Evolutionary conservation across 805 yeast species (phyloP), one percentile per base, ranked within the genome.

Genomic region (Debaryomyces tyrocola): DNA sequence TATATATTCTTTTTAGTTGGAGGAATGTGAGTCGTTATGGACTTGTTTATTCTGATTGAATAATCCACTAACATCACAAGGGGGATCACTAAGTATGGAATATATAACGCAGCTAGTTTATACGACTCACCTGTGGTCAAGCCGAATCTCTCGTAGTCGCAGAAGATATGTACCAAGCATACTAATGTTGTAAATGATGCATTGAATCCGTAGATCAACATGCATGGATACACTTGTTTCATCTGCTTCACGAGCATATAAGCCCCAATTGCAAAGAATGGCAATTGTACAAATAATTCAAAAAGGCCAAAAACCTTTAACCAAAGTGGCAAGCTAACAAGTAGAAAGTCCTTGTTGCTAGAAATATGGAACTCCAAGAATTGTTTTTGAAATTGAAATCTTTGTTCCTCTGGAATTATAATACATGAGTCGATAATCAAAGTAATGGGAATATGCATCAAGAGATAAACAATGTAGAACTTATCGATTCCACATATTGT

Each of bases 111-210:
- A 7, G 78, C 46, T 47, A 88, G 66, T 10, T 75, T 77, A 44
- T 52, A 49, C 10, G 66, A 56, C 37, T 82, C 83, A 0, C 33
- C 36, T 0, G 18, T 11, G 2, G 63, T 48, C 41, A 83, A 61
- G 0, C 79, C 80, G 33, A 69, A 51, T 4, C 38, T 44, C 9
- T 69, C 72, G 2, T 71, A 70, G 4, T 69, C 56, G 1, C 54
- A 27, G 15, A 55, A 55, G 12, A 84, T 74, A 54, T 79, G 76
- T n/a, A 75, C 60, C 52, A 87, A 65, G 61, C 97, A 92, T 20
- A 83, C 79, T 33, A 83, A 63, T 0, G 97, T 90, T 4, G 97
- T 90, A 43, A 86, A 69, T 4, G 85, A 70, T 0, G 97, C 98
- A 58, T 89, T 90, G 55, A 87, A 77, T 3, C 92, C 96, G 63